Conservation (phyloP, 108 stramenopile genomes). For the Fragilaria radians region DNA sequence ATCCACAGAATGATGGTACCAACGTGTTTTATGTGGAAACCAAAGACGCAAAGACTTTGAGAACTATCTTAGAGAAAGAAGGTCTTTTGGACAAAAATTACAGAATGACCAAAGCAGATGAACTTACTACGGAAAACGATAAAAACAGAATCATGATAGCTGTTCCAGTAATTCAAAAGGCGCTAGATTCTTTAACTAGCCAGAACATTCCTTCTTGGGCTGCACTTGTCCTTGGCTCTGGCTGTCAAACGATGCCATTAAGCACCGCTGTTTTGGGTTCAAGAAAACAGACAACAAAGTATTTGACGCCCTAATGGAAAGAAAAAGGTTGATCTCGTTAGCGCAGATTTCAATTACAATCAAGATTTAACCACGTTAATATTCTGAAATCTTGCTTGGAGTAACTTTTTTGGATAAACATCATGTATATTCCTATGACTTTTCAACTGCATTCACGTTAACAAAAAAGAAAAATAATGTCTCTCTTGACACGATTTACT, state of each 20-base stretch:
- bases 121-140: background rate
- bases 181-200: background rate
- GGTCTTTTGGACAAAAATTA: conserved; percentile 54
- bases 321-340: background rate
- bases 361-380: background rate
- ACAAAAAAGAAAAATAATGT: too few relatives aligned
- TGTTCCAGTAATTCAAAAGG: background rate
- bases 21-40: conserved; percentile 56
- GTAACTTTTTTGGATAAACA: background rate
- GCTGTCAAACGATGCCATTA: background rate
- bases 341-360: background rate
- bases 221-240: background rate
- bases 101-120: conserved; percentile 48
- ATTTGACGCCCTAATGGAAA: background rate
- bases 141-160: background rate
- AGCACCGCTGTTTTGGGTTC: background rate
- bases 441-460: too few relatives aligned
- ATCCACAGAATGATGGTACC: conserved; percentile 1
- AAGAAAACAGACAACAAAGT: background rate
- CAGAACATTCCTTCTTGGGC: background rate
- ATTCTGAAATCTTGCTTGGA: background rate
- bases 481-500: too few relatives aligned
- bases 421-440: background rate
- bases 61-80: conserved; percentile 30
- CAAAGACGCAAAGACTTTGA: conserved; percentile 49